Percentiles rank a stretch among this genome's conserved stretches.
Conservation (phyloP, 306 rosid species). For the Cicer bijugum region DNA sequence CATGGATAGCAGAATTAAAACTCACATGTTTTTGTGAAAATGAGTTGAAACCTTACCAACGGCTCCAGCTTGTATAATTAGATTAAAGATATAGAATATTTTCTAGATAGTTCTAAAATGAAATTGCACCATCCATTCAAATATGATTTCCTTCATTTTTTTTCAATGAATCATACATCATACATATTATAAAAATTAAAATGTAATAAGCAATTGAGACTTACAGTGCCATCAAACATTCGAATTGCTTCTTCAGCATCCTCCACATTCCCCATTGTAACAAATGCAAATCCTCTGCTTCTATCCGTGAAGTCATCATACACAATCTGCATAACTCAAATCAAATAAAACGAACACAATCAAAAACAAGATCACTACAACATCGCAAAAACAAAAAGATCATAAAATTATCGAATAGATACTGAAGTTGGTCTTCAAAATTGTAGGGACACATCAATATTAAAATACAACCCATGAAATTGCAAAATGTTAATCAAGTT, state of each 20-base stretch:
- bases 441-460: background rate
- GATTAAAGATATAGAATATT: background rate
- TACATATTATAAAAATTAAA: background rate
- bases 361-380: background rate
- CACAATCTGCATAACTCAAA: constrained; percentile 52
- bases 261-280: constrained; percentile 69
- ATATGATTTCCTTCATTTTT: background rate
- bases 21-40: no score
- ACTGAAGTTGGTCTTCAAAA: background rate
- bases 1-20: no score
- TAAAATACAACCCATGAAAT: background rate
- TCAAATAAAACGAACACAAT: background rate
- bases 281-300: constrained; percentile 84
- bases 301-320: constrained; percentile 67
- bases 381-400: background rate
- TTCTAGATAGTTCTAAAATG: constrained; percentile 16
- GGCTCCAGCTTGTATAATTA: no score
- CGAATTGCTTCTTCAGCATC: constrained; percentile 75
- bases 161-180: background rate
- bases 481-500: background rate
- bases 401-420: background rate
- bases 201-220: constrained; percentile 7
- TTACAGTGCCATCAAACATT: constrained; percentile 78
- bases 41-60: no score
- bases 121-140: background rate